These are phyloP conservation scores for Escallonia rubra DNA, from an alignment of 129 eudicot genomes.

Conservation along the genomic window DNA sequence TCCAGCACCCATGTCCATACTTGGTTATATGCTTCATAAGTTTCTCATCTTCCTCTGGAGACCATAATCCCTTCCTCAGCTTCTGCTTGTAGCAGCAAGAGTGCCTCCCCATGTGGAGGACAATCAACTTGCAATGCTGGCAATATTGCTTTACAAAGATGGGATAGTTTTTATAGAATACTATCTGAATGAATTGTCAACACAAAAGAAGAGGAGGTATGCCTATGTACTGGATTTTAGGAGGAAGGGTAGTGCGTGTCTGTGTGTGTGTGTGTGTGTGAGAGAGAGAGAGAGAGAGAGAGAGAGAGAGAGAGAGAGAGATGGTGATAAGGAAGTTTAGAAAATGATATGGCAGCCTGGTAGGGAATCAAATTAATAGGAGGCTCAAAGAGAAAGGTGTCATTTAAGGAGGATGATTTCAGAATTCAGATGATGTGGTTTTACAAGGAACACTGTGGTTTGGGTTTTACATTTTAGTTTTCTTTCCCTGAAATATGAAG, in stretches of 20 bases:
- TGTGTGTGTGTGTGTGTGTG: neutral
- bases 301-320: conserved; percentile 26
- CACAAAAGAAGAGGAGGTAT: conserved; percentile 20
- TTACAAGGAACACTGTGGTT: neutral
- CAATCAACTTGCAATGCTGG: conserved; percentile 24
- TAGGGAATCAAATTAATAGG: conserved; percentile 68
- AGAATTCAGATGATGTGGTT: neutral
- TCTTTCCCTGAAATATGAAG: conserved; percentile 5
- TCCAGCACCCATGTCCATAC: conserved; percentile 98
- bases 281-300: conserved; percentile 30
- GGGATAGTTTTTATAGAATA: conserved; percentile 20
- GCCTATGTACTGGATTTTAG: neutral
- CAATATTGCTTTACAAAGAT: neutral
- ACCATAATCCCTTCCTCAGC: conserved; percentile 95
- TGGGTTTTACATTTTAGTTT: neutral
- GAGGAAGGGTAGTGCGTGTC: neutral
- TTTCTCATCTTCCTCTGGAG: conserved; percentile 99
- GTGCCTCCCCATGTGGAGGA: conserved; percentile 87
- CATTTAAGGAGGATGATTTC: conserved; percentile 22
- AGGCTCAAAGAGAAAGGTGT: conserved; percentile 40
- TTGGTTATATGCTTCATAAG: conserved; percentile 77
- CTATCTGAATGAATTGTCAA: conserved; percentile 32
- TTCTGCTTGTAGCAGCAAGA: conserved; percentile 97
- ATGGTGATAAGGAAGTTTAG: conserved; percentile 40
- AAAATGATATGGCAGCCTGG: conserved; percentile 61